Base-by-base conservation (phyloP, 1,284 basidiomycete genomes). In the Sporisorium scitamineum region DNA sequence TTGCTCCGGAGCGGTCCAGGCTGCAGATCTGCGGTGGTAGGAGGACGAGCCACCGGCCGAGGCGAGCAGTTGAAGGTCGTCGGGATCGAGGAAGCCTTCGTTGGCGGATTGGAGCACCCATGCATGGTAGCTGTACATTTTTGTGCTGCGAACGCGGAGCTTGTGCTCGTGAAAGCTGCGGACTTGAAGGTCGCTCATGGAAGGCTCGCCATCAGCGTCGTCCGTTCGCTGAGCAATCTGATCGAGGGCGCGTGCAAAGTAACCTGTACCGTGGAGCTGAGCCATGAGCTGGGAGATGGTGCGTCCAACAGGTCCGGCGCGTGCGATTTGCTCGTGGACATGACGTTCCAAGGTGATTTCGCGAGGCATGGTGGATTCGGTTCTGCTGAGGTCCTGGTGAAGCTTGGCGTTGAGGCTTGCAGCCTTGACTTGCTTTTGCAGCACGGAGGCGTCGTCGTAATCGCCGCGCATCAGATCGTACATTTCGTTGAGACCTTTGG, bases 51-150 rank as follows among this genome's bases (percentile, higher is more conserved):
- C 69, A 4, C 74, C 74, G n/a, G 74, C 65, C 1, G 52, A 50
- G 20, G 61, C 65, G 16, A 76, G 65, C 13, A 61, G 39, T 1
- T 55, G 59, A 13, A 59, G 42, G 13, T 76, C 69, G 1, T 61
- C 47, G 4, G 54, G 58, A 29, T 72, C 58, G 11, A 76, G 56
- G 29, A 59, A 61, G 41, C 74, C 74, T 8, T 63, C 74, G 59
- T 70, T 69, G 54, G 74, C 74, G 34, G 58, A 52, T 44, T 76
- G 74, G 16, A 76, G 60, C 3, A 69, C 66, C 74, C 74, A 76
- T 1, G 74, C 69, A 29, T 76, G 74, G 26, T 66, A 62, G 37
- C 74, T 76, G 57, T 62, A 76, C 7, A 69, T 20, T 26, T 64
- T 61, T n/a, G 62, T 62, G 50, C 56, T 65, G 37, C 74, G 74